Percentiles rank a stretch among this genome's conserved stretches.
phyloP scores from a whole-genome alignment of 768 basidiomycete species.

The Tylopilus balloui region DNA sequence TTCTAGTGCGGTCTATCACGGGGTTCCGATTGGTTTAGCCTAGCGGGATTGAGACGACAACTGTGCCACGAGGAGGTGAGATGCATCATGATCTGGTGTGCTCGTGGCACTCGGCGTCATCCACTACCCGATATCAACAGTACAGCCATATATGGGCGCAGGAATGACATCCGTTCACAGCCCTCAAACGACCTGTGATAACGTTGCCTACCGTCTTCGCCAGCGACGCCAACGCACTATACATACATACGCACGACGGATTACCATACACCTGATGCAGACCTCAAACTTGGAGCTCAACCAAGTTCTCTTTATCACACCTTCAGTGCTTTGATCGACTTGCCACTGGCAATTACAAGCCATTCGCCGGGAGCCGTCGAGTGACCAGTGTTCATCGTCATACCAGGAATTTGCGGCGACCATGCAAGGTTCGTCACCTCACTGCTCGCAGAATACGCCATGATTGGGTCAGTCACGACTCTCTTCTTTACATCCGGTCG shows the following conservation, averaged over 20 bases:
- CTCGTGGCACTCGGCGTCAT: not conserved
- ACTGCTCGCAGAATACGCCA: slow-evolving; percentile 74
- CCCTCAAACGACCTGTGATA: not conserved
- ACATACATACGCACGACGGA: not conserved
- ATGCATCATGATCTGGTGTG: not conserved
- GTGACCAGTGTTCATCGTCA: slow-evolving; percentile 71
- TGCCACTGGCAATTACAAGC: slow-evolving; percentile 81
- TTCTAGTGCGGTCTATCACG: not conserved
- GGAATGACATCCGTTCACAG: not conserved
- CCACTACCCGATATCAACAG: not conserved
- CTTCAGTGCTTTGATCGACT: slow-evolving; percentile 75
- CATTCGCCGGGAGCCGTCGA: slow-evolving; percentile 78
- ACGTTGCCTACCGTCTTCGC: not conserved
- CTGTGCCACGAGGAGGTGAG: not conserved
- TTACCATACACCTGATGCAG: not conserved
- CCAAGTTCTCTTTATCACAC: slow-evolving; percentile 42
- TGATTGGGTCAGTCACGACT: slow-evolving; percentile 68
- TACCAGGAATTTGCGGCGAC: slow-evolving; percentile 79
- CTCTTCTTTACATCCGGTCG: slow-evolving; percentile 77
- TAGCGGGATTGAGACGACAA: not conserved
- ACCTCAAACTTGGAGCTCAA: not conserved
- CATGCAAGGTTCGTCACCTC: slow-evolving; percentile 85
- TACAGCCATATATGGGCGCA: not conserved
- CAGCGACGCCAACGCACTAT: not conserved
- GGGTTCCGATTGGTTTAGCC: not conserved